phyloP scores from a whole-genome alignment of 164 flowering plant species.

The Berberis thunbergii region DNA sequence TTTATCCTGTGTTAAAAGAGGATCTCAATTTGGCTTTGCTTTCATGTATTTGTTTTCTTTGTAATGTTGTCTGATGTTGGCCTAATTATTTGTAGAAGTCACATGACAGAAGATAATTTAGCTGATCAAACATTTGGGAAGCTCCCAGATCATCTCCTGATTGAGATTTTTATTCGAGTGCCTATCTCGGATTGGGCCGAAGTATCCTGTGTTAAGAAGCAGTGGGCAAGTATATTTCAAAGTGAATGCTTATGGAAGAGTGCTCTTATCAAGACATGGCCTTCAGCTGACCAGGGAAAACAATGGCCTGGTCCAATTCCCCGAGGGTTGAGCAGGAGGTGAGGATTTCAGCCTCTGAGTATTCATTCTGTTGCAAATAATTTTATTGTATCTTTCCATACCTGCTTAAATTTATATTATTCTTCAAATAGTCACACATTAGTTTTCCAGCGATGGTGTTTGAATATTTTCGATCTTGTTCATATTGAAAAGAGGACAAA shows the following conservation, averaged over 20 bases:
- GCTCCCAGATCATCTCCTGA: constrained; percentile 72
- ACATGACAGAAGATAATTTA: constrained; percentile 23
- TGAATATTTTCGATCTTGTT: neutral
- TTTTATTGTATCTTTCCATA: too few relatives aligned
- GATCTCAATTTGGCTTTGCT: neutral
- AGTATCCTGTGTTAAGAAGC: constrained; percentile 56
- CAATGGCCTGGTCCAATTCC: constrained; percentile 90
- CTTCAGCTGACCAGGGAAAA: constrained; percentile 37
- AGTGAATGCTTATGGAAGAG: constrained; percentile 72
- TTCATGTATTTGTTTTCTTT: neutral
- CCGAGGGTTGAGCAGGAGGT: constrained; percentile 63
- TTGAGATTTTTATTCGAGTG: constrained; percentile 61
- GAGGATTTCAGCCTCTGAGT: neutral
- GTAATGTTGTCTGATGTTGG: constrained; percentile 3
- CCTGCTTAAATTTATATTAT: too few relatives aligned
- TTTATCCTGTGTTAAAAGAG: too few relatives aligned
- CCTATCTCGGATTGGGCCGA: constrained; percentile 56
- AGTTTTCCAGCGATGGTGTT: too few relatives aligned
- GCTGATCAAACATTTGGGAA: constrained; percentile 36
- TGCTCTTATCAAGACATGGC: constrained; percentile 53
- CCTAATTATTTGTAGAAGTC: constrained; percentile 16
- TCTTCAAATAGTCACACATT: too few relatives aligned
- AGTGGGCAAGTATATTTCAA: constrained; percentile 59
- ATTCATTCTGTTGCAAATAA: neutral
- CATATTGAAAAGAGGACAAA: neutral